These are phyloP conservation scores for Fusarium sp. DNA, from an alignment of 2,329 filamentous ascomycete genomes.

Conservation along the genomic window DNA sequence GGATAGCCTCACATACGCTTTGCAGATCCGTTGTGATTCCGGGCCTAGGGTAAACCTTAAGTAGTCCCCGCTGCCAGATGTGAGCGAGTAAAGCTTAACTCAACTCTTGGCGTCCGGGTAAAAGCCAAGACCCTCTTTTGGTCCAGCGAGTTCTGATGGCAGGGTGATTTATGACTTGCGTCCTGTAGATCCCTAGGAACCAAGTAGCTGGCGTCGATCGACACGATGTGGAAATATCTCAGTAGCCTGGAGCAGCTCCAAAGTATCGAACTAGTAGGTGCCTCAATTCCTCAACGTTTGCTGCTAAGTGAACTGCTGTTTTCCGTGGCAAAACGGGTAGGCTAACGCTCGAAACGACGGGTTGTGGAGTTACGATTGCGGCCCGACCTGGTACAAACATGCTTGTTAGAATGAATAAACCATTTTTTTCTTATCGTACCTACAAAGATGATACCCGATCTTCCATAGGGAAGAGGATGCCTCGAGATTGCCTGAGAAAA, in stretches of 20 bases:
- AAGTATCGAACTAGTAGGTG: background rate
- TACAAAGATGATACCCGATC: background rate
- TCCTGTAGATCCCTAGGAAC: background rate
- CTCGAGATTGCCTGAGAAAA: background rate
- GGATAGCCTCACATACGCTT: background rate
- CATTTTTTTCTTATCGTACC: background rate
- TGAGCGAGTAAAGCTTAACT: background rate
- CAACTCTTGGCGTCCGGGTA: background rate
- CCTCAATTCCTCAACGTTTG: conserved; percentile 16
- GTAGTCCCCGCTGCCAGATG: background rate
- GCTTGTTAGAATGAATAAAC: background rate
- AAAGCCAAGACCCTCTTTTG: background rate
- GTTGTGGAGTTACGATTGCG: conserved; percentile 21
- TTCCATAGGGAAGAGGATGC: no score
- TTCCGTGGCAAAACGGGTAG: conserved; percentile 14
- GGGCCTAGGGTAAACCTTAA: conserved; percentile 8
- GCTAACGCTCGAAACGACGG: background rate
- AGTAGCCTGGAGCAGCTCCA: background rate
- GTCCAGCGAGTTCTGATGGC: background rate
- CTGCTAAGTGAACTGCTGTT: background rate
- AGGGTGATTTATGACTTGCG: conserved; percentile 9
- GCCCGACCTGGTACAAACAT: background rate
- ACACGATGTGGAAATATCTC: conserved; percentile 4
- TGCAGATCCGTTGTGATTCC: conserved; percentile 7
- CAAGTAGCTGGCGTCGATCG: conserved; percentile 2